phyloP scores from a whole-genome alignment of 2,329 filamentous ascomycete genomes.

The Phialophora chinensis region DNA sequence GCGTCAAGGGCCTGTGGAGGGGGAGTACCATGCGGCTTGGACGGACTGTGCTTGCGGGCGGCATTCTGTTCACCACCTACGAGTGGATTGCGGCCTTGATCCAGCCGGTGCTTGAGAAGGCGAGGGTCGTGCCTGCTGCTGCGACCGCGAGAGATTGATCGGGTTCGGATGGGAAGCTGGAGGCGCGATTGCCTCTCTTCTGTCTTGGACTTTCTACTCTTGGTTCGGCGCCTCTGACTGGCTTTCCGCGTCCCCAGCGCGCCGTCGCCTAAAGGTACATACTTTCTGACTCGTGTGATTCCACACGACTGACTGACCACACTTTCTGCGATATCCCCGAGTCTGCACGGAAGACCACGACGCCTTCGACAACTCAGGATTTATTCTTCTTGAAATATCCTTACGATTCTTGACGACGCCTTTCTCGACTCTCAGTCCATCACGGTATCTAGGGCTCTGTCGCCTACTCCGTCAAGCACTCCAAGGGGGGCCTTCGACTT shows the following conservation, averaged over 20 bases:
- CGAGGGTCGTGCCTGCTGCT: constrained; percentile 13
- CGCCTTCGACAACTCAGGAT: too few species aligned
- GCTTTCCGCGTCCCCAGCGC: neutral
- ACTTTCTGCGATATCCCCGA: too few species aligned
- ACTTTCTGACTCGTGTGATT: too few species aligned
- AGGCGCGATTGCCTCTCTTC: neutral
- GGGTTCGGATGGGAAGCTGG: neutral
- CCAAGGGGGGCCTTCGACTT: too few species aligned
- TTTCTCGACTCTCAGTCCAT: too few species aligned
- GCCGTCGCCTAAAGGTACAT: too few species aligned
- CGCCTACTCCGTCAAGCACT: too few species aligned
- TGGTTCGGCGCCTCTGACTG: neutral
- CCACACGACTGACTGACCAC: too few species aligned
- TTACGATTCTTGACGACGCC: too few species aligned
- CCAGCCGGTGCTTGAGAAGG: constrained; percentile 45
- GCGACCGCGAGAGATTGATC: constrained; percentile 4
- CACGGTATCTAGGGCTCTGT: too few species aligned
- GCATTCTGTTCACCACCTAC: constrained; percentile 69
- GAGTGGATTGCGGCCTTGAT: constrained; percentile 62
- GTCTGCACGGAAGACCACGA: too few species aligned
- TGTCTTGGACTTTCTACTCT: neutral
- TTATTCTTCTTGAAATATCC: too few species aligned
- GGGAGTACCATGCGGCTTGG: constrained; percentile 72
- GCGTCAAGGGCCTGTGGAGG: constrained; percentile 67
- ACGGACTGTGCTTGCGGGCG: constrained; percentile 68